Evolutionary conservation across 1,284 basidiomycete species (phyloP).

Genomic region (Ustilago esculenta): DNA sequence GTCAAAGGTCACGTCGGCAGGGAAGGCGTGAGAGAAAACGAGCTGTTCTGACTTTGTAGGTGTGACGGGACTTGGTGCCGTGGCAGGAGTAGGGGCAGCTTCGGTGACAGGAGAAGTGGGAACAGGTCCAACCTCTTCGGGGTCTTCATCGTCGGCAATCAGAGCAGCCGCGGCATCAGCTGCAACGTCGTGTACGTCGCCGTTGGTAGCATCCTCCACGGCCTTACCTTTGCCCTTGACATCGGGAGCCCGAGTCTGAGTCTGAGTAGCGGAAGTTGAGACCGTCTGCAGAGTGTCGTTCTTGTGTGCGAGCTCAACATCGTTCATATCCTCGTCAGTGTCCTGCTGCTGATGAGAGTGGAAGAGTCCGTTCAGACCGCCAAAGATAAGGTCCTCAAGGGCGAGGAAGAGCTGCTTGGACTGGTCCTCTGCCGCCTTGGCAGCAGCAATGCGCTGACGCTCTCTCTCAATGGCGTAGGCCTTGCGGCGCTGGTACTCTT

Average conservation of each 20-base stretch:
- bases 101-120: conserved; percentile 13
- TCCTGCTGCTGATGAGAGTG: conserved; percentile 17
- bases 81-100: conserved; percentile 1
- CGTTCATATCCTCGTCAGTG: conserved; percentile 13
- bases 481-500: conserved; percentile 48
- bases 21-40: conserved; percentile 41
- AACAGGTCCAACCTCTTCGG: conserved; percentile 41
- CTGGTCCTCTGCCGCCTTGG: conserved; percentile 28
- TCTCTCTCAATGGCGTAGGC: conserved; percentile 44
- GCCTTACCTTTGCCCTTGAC: conserved; percentile 47
- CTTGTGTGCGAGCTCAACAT: conserved; percentile 27
- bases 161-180: conserved; percentile 18
- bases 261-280: background rate
- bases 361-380: conserved; percentile 32
- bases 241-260: conserved; percentile 12
- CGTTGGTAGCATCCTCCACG: conserved; percentile 13
- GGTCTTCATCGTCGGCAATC: conserved; percentile 33
- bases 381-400: conserved; percentile 42
- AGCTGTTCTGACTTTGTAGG: conserved; percentile 29
- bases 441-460: conserved; percentile 31
- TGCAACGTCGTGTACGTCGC: conserved; percentile 9
- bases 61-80: background rate
- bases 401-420: conserved; percentile 42
- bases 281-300: conserved; percentile 10
- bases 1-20: conserved; percentile 11